phyloP scores from a whole-genome alignment of 169 alveolate species.

The Eimeria praecox region DNA sequence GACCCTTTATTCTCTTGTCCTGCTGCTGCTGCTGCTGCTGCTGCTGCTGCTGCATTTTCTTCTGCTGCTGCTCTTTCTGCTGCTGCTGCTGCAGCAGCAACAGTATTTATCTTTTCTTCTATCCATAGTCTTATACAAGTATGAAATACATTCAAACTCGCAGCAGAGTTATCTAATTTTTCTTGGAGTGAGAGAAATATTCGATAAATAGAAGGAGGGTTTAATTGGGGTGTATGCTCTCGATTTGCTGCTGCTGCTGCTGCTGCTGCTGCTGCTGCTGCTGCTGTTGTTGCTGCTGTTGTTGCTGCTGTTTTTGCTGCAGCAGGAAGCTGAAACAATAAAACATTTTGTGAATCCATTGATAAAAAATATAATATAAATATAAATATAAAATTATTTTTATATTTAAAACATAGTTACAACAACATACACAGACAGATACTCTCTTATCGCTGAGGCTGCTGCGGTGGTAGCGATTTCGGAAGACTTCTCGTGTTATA shows the following conservation, averaged over 20 bases:
- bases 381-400: not conserved
- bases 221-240: no score
- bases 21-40: not conserved
- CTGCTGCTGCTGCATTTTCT: constrained; percentile 16
- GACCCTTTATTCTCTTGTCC: no score
- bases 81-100: not conserved
- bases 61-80: constrained; percentile 21
- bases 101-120: not conserved
- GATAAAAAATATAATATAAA: not conserved
- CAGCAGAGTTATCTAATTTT: not conserved
- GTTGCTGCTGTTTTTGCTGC: not conserved
- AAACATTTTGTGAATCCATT: not conserved
- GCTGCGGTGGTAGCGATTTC: no score
- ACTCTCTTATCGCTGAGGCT: no score
- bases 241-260: no score
- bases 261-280: no score
- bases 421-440: no score
- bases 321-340: not conserved
- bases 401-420: no score
- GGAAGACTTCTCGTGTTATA: no score
- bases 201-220: no score
- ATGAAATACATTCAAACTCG: not conserved
- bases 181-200: not conserved
- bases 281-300: not conserved
- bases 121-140: not conserved